Evolutionary conservation across 2,329 filamentous ascomycete species (phyloP), one percentile per base, ranked within the genome.

Genomic region (Uncinocarpus reesii): DNA sequence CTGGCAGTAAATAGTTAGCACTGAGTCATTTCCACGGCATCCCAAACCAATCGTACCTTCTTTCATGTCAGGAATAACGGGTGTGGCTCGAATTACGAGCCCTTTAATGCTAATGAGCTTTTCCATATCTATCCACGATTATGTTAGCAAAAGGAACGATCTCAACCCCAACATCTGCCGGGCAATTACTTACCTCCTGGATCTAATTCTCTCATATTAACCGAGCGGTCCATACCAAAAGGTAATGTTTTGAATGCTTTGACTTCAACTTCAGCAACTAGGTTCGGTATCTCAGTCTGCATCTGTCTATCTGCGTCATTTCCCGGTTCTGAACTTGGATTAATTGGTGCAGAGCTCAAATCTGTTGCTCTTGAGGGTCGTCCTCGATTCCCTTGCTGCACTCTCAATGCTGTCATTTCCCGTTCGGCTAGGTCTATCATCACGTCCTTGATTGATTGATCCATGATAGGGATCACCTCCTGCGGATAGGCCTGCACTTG

Each of bases 41-140:
- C 18, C 20, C 2, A 29, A 23, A 24, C 10, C 16, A 5, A n/a
- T 49, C 64, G 57, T 62, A 74, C 73, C 73, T 63, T 95, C 86
- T 69, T 93, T 95, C 93, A 98, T 98, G 60, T 98, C 92, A 0
- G 92, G 92, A 55, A 98, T 96, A 55, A 98, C 86, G 0, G 92
- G 88, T 0, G 92, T 96, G 2, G 92, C 85, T 53, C 92, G 82
- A 60, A 98, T 98, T 52, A 98, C 92, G 13, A 98, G 75, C 38
- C 92, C 92, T 68, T 96, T 98, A 67, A 98, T 83, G 56, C 83
- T 86, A 56, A 98, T 83, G 55, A 98, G 78, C 62, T 93, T 93
- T 68, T 98, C 93, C 79, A 96, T 95, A 61, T 96, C 87, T 77
- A 57, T 21, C 15, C 13, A 26, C 7, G 10, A 8, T 38, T 4